Evolutionary conservation across 2,329 filamentous ascomycete genomes (phyloP).

Genomic region (Meredithiella fracta): DNA sequence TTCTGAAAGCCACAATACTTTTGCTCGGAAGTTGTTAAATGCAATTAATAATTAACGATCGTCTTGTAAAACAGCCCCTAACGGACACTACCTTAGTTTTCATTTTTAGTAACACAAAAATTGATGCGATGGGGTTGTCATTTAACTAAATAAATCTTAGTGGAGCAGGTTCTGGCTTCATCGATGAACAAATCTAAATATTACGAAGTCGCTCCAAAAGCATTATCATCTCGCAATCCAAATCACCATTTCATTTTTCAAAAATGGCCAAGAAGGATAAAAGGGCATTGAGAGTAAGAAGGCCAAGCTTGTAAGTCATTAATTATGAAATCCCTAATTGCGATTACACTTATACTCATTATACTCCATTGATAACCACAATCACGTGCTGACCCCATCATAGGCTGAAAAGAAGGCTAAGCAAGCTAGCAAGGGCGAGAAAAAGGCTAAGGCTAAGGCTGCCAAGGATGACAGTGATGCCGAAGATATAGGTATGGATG

Average conservation of each 20-base stretch:
- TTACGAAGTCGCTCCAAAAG: neutral
- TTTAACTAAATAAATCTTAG: neutral
- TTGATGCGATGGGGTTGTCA: neutral
- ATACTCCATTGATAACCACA: no score
- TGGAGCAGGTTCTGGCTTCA: neutral
- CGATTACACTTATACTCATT: no score
- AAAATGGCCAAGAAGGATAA: conserved; percentile 38
- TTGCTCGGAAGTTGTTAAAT: no score
- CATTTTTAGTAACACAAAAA: neutral
- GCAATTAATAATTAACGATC: no score
- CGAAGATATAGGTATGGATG: conserved; percentile 85
- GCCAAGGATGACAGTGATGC: conserved; percentile 73
- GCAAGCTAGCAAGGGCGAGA: conserved; percentile 78
- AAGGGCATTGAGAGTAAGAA: conserved; percentile 30
- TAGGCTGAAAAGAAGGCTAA: conserved; percentile 53
- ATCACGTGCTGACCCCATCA: neutral
- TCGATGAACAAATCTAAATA: neutral
- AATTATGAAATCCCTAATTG: neutral
- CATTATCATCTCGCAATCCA: no score
- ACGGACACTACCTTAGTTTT: no score
- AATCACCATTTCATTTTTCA: no score
- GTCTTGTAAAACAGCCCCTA: no score
- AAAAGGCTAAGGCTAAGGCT: conserved; percentile 57
- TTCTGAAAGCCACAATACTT: no score
- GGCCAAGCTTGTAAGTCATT: conserved; percentile 29